Evolutionary conservation across 1,139 yeast species (phyloP), one percentile per base, ranked within the genome.

Genomic region (Candida frijolesensis): DNA sequence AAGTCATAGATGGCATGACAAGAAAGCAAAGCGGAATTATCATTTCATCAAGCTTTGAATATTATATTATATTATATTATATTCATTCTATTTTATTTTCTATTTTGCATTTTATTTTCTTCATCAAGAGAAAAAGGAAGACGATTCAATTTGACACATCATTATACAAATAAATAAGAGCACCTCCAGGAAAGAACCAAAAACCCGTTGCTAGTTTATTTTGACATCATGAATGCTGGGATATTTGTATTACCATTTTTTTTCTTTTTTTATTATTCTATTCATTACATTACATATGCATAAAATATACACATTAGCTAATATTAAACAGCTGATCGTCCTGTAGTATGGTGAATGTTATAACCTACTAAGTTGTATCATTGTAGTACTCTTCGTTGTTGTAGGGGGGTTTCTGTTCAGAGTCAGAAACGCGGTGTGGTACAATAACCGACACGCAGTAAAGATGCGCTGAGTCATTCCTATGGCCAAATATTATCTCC

Each of bases 1-100:
- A 80, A 80, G 60, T 80, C 84, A 42, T 62, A 54, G 55, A 25
- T 6, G 29, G 29, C 29, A 25, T 25, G 29, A 25, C 29, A 25
- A 25, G 29, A 25, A 25, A 25, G 29, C 29, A 25, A 25, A 25
- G 29, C 29, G 29, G 29, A 25, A 25, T 25, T 25, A 25, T 4
- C 29, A 25, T 25, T 25, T 9, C 29, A 25, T 25, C 8, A 25
- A 25, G 29, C 11, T 39, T 22, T 39, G 27, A 14, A 35, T 35
- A 35, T 35, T 12, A 14, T 35, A 35, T 35, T 12, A 14, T 35
- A 35, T 35, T 15, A 14, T 35, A 35, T 19, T 19, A 19, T 19
- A 19, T 35, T 15, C 29, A 25, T 25, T 25, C 7, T 25, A 25
- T 25, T 25, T 25, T 25, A 25, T 25, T 25, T 25, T 25, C 29